phyloP scores from a whole-genome alignment of 2,329 filamentous ascomycete species.

The Calonectria naviculata region DNA sequence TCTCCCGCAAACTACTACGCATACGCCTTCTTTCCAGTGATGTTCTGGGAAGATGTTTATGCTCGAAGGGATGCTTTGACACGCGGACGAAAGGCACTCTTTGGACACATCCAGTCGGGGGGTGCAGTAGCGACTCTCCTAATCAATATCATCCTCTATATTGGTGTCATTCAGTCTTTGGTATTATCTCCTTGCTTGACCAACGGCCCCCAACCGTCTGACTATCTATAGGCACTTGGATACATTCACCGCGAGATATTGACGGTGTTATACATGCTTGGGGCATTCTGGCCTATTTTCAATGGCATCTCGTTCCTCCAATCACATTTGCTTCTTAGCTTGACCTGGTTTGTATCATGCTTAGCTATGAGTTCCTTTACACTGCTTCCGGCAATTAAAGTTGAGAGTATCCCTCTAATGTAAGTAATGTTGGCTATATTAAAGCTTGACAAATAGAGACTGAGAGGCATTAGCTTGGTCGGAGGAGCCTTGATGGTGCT shows the following conservation, averaged over 20 bases:
- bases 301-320: slow-evolving; percentile 80
- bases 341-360: slow-evolving; percentile 82
- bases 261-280: slow-evolving; percentile 81
- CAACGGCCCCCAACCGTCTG: not conserved
- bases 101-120: slow-evolving; percentile 74
- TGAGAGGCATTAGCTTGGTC: slow-evolving; percentile 63
- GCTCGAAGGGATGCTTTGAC: slow-evolving; percentile 77
- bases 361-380: slow-evolving; percentile 91
- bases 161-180: slow-evolving; percentile 83
- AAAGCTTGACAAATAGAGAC: not conserved
- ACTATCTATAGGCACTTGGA: slow-evolving; percentile 76
- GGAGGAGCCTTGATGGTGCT: slow-evolving; percentile 83
- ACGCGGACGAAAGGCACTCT: slow-evolving; percentile 74
- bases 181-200: slow-evolving; percentile 55
- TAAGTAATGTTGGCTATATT: slow-evolving; percentile 52
- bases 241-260: slow-evolving; percentile 93
- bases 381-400: slow-evolving; percentile 85
- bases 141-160: slow-evolving; percentile 73
- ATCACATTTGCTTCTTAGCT: slow-evolving; percentile 71
- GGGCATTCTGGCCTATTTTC: slow-evolving; percentile 79
- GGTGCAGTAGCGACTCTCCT: slow-evolving; percentile 68
- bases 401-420: slow-evolving; percentile 81
- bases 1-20: slow-evolving; percentile 89
- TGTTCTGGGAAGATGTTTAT: slow-evolving; percentile 97
- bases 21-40: slow-evolving; percentile 91